These are phyloP conservation scores for Aspergillus fijiensis DNA, from an alignment of 2,329 filamentous ascomycete genomes.

Conservation along the genomic window DNA sequence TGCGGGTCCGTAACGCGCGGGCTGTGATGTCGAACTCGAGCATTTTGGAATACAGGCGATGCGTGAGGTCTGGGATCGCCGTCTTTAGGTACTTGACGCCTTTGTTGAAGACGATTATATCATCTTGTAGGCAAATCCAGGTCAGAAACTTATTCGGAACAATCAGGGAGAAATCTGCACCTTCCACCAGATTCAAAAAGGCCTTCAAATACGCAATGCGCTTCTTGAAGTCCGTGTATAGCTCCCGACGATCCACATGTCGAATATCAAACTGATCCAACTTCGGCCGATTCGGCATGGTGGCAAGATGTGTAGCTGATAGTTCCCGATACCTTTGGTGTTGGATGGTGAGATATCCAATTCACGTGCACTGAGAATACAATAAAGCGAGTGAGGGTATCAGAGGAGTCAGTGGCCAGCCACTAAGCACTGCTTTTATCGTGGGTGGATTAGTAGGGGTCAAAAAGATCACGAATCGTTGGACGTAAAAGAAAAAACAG, in stretches of 20 bases:
- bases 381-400: neutral
- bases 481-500: neutral
- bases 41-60: conserved; percentile 16
- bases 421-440: neutral
- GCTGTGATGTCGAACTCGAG: conserved; percentile 17
- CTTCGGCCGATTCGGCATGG: neutral
- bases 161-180: neutral
- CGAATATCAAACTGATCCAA: conserved; percentile 3
- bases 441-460: neutral
- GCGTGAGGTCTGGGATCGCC: conserved; percentile 10
- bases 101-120: conserved; percentile 11
- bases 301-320: neutral
- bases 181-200: conserved; percentile 10
- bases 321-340: neutral
- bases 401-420: neutral
- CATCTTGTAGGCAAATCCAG: neutral
- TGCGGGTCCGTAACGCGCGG: conserved; percentile 12
- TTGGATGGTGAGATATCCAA: neutral
- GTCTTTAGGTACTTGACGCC: conserved; percentile 10
- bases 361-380: neutral
- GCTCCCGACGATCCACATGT: conserved; percentile 8
- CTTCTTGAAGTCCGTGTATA: conserved; percentile 15
- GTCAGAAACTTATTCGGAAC: neutral
- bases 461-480: neutral
- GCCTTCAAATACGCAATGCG: conserved; percentile 11